A percentile compares a stretch with the other conserved stretches of the same genome.
Conservation (phyloP, 2,329 filamentous ascomycete species). For the Xylogone sp. region DNA sequence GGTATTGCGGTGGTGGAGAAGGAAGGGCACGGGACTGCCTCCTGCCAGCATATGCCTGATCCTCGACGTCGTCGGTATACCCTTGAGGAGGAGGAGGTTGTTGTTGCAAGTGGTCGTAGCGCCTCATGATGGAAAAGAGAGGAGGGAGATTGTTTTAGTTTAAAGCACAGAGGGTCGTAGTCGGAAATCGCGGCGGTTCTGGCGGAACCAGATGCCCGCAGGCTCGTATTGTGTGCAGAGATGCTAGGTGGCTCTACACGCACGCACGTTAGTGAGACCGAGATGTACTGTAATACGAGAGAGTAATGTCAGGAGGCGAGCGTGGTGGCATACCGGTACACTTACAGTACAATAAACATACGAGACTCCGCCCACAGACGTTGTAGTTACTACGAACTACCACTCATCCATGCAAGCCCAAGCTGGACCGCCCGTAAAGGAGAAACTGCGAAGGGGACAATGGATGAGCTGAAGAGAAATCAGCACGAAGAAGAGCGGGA, state of each 20-base stretch:
- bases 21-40: not conserved
- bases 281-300: not conserved
- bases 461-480: too few species aligned
- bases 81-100: not conserved
- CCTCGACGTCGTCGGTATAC: not conserved
- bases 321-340: too few species aligned
- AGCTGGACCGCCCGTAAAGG: too few species aligned
- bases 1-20: constrained; percentile 1
- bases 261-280: not conserved
- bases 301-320: not conserved
- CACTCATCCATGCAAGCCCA: too few species aligned
- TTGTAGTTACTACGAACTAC: too few species aligned
- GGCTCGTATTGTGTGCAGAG: not conserved
- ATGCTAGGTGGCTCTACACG: not conserved
- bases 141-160: constrained; percentile 8
- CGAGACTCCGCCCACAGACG: too few species aligned
- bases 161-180: not conserved
- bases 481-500: too few species aligned
- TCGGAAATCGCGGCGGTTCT: not conserved
- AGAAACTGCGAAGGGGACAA: too few species aligned
- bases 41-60: not conserved
- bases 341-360: too few species aligned
- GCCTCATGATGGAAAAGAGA: constrained; percentile 1
- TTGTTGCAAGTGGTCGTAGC: not conserved
- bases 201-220: not conserved